These are phyloP conservation scores for Puccinia polysora DNA, from an alignment of 1,284 basidiomycete genomes.

Conservation along the genomic window DNA sequence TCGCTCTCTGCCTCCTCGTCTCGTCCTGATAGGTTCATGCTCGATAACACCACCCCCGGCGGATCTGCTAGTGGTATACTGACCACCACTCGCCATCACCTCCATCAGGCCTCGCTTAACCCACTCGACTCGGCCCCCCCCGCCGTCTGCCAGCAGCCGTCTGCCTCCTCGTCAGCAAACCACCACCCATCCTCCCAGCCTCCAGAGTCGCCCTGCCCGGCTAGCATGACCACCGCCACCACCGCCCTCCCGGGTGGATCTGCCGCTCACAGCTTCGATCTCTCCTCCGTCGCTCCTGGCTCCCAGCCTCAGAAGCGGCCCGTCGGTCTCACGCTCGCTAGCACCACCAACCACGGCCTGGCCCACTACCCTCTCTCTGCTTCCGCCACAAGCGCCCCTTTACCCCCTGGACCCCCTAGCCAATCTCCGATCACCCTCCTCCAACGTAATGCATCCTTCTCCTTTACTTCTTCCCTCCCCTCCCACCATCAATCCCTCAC, in stretches of 20 bases:
- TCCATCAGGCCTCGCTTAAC: too few species aligned
- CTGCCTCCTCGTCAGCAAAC: too few species aligned
- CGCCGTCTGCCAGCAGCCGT: too few species aligned
- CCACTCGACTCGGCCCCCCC: too few species aligned
- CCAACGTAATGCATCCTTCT: slow-evolving; percentile 22
- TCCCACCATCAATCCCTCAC: slow-evolving; percentile 10
- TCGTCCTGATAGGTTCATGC: too few species aligned
- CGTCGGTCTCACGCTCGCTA: slow-evolving; percentile 18
- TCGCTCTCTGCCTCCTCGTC: too few species aligned
- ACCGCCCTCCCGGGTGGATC: slow-evolving; percentile 18
- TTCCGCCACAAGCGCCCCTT: slow-evolving; percentile 23
- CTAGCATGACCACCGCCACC: slow-evolving; percentile 13
- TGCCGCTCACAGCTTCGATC: background rate
- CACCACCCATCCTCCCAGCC: too few species aligned
- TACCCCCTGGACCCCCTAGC: slow-evolving; percentile 21
- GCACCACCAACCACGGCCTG: slow-evolving; percentile 1
- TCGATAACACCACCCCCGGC: too few species aligned
- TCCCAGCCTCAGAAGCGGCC: slow-evolving; percentile 15
- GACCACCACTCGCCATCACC: too few species aligned
- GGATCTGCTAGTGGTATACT: too few species aligned
- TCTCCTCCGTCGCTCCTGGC: slow-evolving; percentile 5
- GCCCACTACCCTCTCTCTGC: slow-evolving; percentile 18
- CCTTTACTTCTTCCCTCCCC: background rate
- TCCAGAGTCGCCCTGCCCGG: background rate
- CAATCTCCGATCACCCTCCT: slow-evolving; percentile 15